Base-by-base conservation (phyloP, 805 yeast species). In the Metschnikowia henanensis region DNA sequence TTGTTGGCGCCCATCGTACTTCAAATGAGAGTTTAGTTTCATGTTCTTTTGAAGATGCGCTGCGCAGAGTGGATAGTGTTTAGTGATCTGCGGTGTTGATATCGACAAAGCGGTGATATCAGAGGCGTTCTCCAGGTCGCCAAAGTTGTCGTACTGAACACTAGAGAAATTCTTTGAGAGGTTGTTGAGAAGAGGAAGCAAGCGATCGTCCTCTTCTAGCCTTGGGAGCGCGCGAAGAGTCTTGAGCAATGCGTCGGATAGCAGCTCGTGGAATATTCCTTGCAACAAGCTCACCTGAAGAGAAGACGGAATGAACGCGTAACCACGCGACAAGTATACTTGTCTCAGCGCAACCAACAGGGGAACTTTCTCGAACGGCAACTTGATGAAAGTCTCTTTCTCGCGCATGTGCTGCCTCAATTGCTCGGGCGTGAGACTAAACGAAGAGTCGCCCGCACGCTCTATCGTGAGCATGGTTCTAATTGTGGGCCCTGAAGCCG, bases 201-300 rank as follows among this genome's bases (percentile, higher is more conserved):
- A 66, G 45, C 99, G 73, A 60, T 90, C 95, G 58, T 90, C 97
- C 67, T 92, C 98, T 58, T 90, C 96, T 43, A 92, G 69, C 9
- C 91, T 75, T 6, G 96, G 95, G 42, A 90, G 68, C 17, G 86
- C 77, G 58, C 85, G 86, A 55, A 89, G 82, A 0, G 97, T 87
- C 36, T 73, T 66, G 18, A 81, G 65, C 51, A 94, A 70, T 17
- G 81, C 79, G 15, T 64, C 59, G 2, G 62, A 60, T 41, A 91
- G 66, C 43, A 68, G 62, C 30, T 70, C 74, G 28, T 79, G 68
- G 61, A 84, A 92, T 59, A 89, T 96, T 32, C 73, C 76, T 0
- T 84, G 66, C 23, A 94, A 68, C 40, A 92, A 66, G 43, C 81
- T 80, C 47, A 85, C 66, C 62, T 90, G 97, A 57, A 84, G 79